Percentiles rank a stretch among this genome's conserved stretches.
These are phyloP conservation scores for Penicillium sp. DNA, from an alignment of 2,329 filamentous ascomycete species.

Conservation along the genomic window DNA sequence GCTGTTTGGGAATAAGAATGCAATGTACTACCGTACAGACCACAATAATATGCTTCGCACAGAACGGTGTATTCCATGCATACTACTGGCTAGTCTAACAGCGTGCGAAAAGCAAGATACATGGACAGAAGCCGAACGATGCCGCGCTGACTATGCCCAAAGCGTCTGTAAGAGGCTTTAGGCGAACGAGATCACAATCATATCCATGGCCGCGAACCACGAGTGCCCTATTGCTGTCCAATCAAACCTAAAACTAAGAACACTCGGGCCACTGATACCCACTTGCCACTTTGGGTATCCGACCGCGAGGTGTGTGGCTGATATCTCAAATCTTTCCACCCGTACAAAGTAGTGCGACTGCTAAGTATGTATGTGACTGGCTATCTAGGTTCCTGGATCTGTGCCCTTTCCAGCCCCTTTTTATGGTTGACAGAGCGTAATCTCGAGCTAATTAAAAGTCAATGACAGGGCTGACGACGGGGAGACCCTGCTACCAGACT, in stretches of 20 bases:
- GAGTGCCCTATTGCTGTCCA: slow-evolving; percentile 1
- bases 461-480: not conserved
- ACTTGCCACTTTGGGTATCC: not conserved
- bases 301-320: not conserved
- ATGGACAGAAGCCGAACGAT: not conserved
- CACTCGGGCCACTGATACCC: not conserved
- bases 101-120: not conserved
- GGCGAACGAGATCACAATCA: not conserved
- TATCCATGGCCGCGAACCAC: not conserved
- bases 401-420: not conserved
- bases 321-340: not conserved
- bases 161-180: not conserved
- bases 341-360: not conserved
- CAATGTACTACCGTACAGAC: not conserved
- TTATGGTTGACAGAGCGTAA: not conserved
- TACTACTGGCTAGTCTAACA: not conserved
- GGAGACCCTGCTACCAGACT: not conserved
- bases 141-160: not conserved
- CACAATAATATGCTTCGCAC: not conserved
- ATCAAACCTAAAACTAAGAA: slow-evolving; percentile 2
- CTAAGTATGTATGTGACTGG: not conserved
- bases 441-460: not conserved
- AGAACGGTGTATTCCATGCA: not conserved
- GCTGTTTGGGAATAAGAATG: not conserved
- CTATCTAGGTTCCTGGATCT: not conserved